Conservation (phyloP, 106 monocot species). For the Acorus gramineus region DNA sequence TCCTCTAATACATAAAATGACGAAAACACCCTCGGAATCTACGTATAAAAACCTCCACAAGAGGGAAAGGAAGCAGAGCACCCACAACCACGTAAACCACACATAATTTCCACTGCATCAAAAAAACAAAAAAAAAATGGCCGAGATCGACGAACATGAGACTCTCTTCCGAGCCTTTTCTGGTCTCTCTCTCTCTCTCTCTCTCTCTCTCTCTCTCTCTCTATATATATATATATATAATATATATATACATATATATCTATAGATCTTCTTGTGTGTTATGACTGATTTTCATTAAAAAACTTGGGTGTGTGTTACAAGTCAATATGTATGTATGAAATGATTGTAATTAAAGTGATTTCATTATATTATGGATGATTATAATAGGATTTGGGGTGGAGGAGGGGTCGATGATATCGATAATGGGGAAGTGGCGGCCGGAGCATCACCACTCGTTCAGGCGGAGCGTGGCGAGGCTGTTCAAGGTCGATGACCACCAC, state of each 20-base stretch:
- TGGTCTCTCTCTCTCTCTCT: constrained; percentile 13
- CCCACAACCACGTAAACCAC: background rate
- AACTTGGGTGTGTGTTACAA: background rate
- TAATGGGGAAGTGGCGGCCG: constrained; percentile 40
- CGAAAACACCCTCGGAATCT: no score
- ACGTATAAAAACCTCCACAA: no score
- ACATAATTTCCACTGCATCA: constrained; percentile 2
- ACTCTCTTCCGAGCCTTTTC: constrained; percentile 39
- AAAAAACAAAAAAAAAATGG: constrained; percentile 3
- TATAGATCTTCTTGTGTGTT: background rate
- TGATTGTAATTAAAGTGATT: constrained; percentile 7
- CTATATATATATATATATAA: no score
- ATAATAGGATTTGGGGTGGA: constrained; percentile 46
- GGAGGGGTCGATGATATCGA: constrained; percentile 32
- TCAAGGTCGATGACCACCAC: constrained; percentile 12
- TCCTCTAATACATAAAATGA: no score
- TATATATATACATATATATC: no score
- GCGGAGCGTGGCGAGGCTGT: constrained; percentile 16
- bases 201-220: no score
- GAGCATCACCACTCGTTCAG: constrained; percentile 34
- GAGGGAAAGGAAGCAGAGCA: no score
- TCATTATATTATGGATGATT: no score
- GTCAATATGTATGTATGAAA: constrained; percentile 6
- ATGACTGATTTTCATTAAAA: background rate
- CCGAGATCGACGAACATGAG: constrained; percentile 27